These are phyloP conservation scores for Sporothrix humicola DNA, from an alignment of 2,329 filamentous ascomycete genomes.

Conservation along the genomic window DNA sequence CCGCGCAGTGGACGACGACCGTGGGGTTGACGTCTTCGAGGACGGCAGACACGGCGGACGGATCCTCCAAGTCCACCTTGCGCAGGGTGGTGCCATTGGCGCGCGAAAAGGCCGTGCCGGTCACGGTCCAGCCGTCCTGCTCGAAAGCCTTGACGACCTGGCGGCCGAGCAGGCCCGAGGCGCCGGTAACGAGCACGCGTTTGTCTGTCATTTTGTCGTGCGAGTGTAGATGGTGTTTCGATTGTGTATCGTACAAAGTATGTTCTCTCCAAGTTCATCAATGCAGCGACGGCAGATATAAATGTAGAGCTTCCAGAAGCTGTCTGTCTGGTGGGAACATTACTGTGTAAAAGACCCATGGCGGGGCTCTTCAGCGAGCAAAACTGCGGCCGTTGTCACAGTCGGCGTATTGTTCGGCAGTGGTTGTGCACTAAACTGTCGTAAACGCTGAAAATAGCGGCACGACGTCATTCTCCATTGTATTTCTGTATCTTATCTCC, in stretches of 20 bases:
- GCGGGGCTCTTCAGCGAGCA: conserved; percentile 24
- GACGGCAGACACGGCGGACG: conserved; percentile 54
- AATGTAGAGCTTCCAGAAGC: not conserved
- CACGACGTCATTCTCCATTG: conserved; percentile 25
- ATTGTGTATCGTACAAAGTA: too few species aligned
- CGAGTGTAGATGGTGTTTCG: not conserved
- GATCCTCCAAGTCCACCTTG: conserved; percentile 60
- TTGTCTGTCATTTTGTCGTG: conserved; percentile 38
- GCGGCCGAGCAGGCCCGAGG: conserved; percentile 81
- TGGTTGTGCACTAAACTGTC: not conserved
- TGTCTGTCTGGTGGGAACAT: conserved; percentile 1
- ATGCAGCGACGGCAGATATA: not conserved
- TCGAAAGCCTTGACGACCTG: conserved; percentile 76
- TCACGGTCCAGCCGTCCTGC: conserved; percentile 68
- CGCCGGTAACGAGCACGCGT: conserved; percentile 76
- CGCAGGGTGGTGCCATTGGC: conserved; percentile 72
- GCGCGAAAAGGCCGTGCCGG: conserved; percentile 75
- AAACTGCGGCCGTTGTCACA: conserved; percentile 13
- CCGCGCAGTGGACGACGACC: conserved; percentile 84
- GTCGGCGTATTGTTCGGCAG: conserved; percentile 13
- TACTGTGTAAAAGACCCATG: not conserved
- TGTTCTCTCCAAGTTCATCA: too few species aligned
- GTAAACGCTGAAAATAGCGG: not conserved
- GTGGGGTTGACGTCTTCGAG: conserved; percentile 68
- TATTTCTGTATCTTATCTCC: too few species aligned